Evolutionary conservation across 148 eudicot species (phyloP).

Genomic region (Vaccinium corymbosum): DNA sequence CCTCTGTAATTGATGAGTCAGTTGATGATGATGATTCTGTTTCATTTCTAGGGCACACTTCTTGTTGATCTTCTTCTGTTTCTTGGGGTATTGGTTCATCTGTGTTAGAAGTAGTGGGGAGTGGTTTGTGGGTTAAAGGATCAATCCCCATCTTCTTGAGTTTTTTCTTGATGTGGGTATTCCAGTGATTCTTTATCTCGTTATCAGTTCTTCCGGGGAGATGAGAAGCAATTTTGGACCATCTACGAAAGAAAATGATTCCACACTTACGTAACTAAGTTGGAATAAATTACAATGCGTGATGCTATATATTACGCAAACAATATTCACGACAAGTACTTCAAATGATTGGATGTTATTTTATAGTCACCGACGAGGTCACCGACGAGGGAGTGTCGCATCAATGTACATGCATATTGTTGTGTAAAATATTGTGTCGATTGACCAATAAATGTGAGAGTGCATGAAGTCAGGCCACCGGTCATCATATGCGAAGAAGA

Average conservation of each 20-base stretch:
- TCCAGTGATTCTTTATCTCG: constrained; percentile 64
- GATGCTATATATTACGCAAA: neutral
- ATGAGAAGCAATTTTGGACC: constrained; percentile 64
- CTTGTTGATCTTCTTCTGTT: neutral
- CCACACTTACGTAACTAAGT: no score
- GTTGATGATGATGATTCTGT: constrained; percentile 7
- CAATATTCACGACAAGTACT: no score
- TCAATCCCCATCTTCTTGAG: constrained; percentile 59
- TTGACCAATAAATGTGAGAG: no score
- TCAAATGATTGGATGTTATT: no score
- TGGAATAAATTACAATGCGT: neutral
- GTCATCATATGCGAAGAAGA: no score
- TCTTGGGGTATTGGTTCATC: neutral
- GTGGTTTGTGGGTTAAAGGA: constrained; percentile 54
- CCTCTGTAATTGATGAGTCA: constrained; percentile 5
- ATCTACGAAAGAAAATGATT: constrained; percentile 21
- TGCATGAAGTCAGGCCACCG: no score
- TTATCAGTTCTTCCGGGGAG: constrained; percentile 60
- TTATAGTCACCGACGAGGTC: no score
- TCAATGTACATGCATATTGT: no score
- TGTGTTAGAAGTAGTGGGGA: neutral
- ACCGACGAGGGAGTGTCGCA: no score
- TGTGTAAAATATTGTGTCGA: no score
- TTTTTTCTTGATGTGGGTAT: constrained; percentile 57
- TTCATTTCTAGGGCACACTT: constrained; percentile 13